Conservation (phyloP, 106 monocot species). For the Phalaenopsis aphrodite region DNA sequence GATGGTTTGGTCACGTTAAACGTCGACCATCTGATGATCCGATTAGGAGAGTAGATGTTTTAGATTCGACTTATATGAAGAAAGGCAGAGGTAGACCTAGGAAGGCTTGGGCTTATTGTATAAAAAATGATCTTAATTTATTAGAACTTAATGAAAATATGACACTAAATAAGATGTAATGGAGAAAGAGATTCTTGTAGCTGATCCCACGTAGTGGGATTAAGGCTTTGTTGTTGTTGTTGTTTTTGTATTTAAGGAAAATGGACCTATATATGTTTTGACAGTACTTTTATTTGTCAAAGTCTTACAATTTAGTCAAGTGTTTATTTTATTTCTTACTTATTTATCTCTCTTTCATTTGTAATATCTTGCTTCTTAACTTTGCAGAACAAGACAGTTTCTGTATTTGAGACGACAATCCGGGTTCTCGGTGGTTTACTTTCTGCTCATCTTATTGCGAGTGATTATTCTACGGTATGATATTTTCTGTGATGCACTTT, state of each 20-base stretch:
- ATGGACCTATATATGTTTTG: background rate
- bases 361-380: background rate
- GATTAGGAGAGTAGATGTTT: no score
- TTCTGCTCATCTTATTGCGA: constrained; percentile 95
- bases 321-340: constrained; percentile 1
- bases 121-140: no score
- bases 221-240: no score
- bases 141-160: no score
- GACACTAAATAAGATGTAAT: no score
- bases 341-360: background rate
- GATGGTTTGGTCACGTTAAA: no score
- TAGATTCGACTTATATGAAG: no score
- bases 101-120: no score
- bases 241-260: background rate
- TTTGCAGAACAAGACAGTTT: constrained; percentile 89
- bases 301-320: background rate
- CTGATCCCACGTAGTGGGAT: no score
- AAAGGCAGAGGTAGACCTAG: no score
- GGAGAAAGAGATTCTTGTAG: no score
- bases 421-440: constrained; percentile 90
- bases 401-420: constrained; percentile 96
- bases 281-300: background rate
- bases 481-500: background rate
- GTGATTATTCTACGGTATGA: constrained; percentile 92
- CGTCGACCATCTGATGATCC: no score